A percentile compares a stretch with the other conserved stretches of the same genome.
These are phyloP conservation scores for Alternaria sp. DNA, from an alignment of 2,329 filamentous ascomycete genomes.

Conservation along the genomic window DNA sequence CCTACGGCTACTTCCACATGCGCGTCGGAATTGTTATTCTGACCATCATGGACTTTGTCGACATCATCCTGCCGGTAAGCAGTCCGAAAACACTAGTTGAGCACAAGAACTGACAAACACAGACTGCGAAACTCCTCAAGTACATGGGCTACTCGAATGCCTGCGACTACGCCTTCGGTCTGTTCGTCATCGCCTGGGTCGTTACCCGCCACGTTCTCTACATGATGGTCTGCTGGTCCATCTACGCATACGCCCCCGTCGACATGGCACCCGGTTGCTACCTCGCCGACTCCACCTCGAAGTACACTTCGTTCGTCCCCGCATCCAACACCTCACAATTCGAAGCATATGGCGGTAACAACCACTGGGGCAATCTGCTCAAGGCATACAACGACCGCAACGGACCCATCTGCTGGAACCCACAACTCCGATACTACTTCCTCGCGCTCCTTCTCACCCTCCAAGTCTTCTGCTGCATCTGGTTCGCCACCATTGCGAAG, in stretches of 20 bases:
- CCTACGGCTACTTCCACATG: constrained; percentile 86
- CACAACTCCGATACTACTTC: constrained; percentile 77
- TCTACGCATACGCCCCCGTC: constrained; percentile 69
- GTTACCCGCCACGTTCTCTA: constrained; percentile 82
- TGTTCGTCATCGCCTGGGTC: constrained; percentile 89
- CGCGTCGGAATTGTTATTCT: constrained; percentile 88
- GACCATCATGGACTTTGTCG: constrained; percentile 91
- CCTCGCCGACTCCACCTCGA: constrained; percentile 57
- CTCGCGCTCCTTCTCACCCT: constrained; percentile 76
- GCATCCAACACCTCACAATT: constrained; percentile 57
- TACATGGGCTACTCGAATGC: constrained; percentile 77
- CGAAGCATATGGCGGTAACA: constrained; percentile 49
- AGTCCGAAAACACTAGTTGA: too few relatives aligned
- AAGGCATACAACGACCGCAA: constrained; percentile 75
- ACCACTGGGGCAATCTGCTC: constrained; percentile 65
- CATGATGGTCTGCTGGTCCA: constrained; percentile 79
- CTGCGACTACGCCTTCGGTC: constrained; percentile 82
- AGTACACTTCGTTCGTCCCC: constrained; percentile 51
- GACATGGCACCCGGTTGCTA: constrained; percentile 76
- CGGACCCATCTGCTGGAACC: constrained; percentile 80
- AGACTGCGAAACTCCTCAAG: constrained; percentile 90
- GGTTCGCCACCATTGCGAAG: constrained; percentile 87
- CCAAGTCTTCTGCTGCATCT: constrained; percentile 80
- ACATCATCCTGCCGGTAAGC: constrained; percentile 79
- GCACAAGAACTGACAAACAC: constrained; percentile 15